Conservation (phyloP, 192 early-diverging fungal species). For the Polychytrium aggregatum region DNA sequence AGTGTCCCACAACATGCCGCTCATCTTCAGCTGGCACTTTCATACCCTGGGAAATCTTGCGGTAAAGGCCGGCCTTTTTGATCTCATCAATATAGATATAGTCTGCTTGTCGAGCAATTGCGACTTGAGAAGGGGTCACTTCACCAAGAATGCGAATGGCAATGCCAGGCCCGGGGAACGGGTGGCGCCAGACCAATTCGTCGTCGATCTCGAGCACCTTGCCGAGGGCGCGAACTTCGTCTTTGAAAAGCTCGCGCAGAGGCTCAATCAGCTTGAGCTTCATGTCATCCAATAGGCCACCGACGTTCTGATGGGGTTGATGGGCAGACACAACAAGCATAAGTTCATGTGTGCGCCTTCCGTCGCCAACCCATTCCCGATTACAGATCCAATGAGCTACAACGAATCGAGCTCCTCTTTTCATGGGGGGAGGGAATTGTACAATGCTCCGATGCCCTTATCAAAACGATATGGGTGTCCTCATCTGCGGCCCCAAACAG, state of each 20-base stretch:
- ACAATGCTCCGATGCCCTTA: too few species aligned
- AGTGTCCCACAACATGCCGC: too few species aligned
- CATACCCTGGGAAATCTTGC: slow-evolving; percentile 83
- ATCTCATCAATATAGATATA: slow-evolving; percentile 99
- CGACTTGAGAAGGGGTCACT: slow-evolving; percentile 86
- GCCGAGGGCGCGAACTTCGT: slow-evolving; percentile 97
- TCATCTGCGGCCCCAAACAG: too few species aligned
- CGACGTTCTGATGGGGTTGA: slow-evolving; percentile 90
- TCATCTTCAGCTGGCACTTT: too few species aligned
- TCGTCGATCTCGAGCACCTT: slow-evolving; percentile 78
- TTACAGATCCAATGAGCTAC: too few species aligned
- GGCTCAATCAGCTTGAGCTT: slow-evolving; percentile 97
- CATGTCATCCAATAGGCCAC: slow-evolving; percentile 93
- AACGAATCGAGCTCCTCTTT: too few species aligned
- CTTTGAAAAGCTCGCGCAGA: slow-evolving; percentile 94
- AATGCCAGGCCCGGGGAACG: slow-evolving; percentile 98
- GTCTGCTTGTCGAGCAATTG: slow-evolving; percentile 89
- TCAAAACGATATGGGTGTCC: too few species aligned
- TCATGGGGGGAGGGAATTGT: too few species aligned
- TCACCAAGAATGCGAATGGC: slow-evolving; percentile 96
- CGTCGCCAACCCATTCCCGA: too few species aligned
- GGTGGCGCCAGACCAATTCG: slow-evolving; percentile 96
- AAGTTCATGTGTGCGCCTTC: too few species aligned
- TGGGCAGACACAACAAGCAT: too few species aligned
- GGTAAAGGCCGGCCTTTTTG: slow-evolving; percentile 92